These are phyloP conservation scores for Trichoderma asperelloides DNA, from an alignment of 495 filamentous ascomycete species.

Conservation along the genomic window DNA sequence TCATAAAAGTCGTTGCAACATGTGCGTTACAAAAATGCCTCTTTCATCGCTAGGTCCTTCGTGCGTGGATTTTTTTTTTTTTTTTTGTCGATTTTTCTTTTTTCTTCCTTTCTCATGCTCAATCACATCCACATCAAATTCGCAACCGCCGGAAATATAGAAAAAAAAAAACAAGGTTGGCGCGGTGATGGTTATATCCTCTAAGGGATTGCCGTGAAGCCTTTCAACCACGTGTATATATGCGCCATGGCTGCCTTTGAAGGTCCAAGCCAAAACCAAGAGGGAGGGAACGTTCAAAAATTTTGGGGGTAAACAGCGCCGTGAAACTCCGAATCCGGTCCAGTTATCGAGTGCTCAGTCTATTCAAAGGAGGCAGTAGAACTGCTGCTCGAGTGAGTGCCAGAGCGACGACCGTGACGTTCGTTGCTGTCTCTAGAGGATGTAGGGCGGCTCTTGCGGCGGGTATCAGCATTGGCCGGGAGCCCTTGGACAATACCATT, in stretches of 20 bases:
- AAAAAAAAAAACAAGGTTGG: constrained; percentile 13
- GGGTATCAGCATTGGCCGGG: constrained; percentile 49
- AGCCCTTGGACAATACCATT: constrained; percentile 81
- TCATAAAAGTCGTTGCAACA: constrained; percentile 9
- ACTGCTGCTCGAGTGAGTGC: constrained; percentile 47
- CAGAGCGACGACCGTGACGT: constrained; percentile 29
- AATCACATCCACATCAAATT: constrained; percentile 17
- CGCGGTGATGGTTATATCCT: constrained; percentile 15
- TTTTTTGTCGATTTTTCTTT: constrained; percentile 16
- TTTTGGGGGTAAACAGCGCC: background rate
- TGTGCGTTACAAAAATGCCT: constrained; percentile 16
- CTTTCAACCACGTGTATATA: constrained; percentile 38
- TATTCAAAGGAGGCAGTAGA: constrained; percentile 45
- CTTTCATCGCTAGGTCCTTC: background rate
- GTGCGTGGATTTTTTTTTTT: background rate
- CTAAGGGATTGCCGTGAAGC: constrained; percentile 35
- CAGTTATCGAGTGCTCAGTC: constrained; percentile 3
- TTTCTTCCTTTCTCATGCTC: constrained; percentile 14
- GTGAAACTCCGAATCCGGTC: background rate
- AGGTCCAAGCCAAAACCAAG: constrained; percentile 7
- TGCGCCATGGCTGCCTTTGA: constrained; percentile 7
- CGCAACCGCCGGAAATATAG: constrained; percentile 20
- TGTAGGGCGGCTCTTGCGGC: constrained; percentile 36
- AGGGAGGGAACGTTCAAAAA: background rate
- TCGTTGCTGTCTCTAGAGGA: constrained; percentile 34